Percentiles rank a stretch among this genome's conserved stretches.
Evolutionary conservation across 768 basidiomycete species (phyloP).

Genomic region (Psilocybe azurescens): DNA sequence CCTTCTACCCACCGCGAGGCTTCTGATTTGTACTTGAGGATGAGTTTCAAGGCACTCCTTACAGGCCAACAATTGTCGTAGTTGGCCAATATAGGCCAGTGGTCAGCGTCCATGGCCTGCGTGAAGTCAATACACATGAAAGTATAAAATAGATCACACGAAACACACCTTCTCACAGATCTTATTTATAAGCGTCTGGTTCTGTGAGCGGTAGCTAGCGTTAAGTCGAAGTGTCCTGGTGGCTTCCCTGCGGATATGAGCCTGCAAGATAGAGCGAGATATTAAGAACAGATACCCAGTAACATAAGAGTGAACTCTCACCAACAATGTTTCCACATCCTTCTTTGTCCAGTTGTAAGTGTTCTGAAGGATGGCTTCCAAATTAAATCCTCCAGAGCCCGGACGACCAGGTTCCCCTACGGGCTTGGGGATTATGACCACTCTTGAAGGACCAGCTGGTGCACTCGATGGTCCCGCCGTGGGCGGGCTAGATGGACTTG

Average conservation of each 20-base stretch:
- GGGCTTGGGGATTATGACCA: background rate
- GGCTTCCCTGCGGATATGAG: background rate
- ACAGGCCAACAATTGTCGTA: constrained; percentile 15
- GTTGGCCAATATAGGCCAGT: background rate
- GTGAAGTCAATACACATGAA: background rate
- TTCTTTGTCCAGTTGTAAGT: background rate
- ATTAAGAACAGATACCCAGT: no score
- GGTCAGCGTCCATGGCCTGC: background rate
- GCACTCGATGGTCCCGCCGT: no score
- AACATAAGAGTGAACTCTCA: background rate
- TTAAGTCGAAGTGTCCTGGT: background rate
- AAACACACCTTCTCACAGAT: background rate
- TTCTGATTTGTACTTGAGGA: constrained; percentile 8
- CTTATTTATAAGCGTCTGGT: background rate
- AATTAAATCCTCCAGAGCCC: background rate
- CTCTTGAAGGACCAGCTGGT: no score
- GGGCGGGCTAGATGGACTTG: no score
- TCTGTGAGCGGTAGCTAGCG: background rate
- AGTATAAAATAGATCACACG: background rate
- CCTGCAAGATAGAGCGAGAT: no score
- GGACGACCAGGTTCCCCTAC: background rate
- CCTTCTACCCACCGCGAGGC: background rate
- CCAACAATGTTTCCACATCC: background rate
- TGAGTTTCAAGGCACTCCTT: constrained; percentile 6
- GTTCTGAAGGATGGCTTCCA: background rate